Percentiles rank a stretch among this genome's conserved stretches.
phyloP scores from a whole-genome alignment of 176 grass and related monocot genomes.

The Aegilops tauschii region DNA sequence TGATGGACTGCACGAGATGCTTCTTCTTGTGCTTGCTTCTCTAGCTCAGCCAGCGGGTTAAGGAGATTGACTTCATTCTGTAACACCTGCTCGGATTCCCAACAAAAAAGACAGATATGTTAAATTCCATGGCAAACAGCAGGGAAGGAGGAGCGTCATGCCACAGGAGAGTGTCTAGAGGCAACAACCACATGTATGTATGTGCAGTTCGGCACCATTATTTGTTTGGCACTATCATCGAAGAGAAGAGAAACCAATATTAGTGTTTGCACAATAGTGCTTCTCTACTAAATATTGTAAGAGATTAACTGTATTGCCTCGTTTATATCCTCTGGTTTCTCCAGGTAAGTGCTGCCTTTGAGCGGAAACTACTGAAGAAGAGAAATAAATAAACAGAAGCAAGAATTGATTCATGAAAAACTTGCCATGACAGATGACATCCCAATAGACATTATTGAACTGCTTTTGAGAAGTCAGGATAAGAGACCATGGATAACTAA shows the following conservation, averaged over 20 bases:
- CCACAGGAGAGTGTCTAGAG: too few relatives aligned
- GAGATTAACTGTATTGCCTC: constrained; percentile 20
- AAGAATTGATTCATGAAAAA: constrained; percentile 29
- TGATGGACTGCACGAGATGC: too few relatives aligned
- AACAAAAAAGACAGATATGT: too few relatives aligned
- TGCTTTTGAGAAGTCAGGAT: constrained; percentile 63
- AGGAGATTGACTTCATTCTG: too few relatives aligned
- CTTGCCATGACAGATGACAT: constrained; percentile 50
- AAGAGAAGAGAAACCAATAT: background rate
- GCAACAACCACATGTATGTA: too few relatives aligned
- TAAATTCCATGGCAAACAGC: too few relatives aligned
- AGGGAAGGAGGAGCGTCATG: too few relatives aligned
- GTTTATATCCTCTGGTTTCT: constrained; percentile 34
- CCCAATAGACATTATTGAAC: constrained; percentile 88
- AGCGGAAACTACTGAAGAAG: constrained; percentile 29
- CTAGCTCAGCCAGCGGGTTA: too few relatives aligned
- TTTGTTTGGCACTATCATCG: too few relatives aligned
- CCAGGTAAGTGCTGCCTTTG: constrained; percentile 8
- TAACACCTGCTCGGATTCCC: too few relatives aligned
- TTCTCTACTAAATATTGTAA: constrained; percentile 9
- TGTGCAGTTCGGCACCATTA: too few relatives aligned
- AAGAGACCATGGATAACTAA: constrained; percentile 41
- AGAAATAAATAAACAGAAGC: constrained; percentile 24
- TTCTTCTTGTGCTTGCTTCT: too few relatives aligned
- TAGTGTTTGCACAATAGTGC: background rate